phyloP scores from a whole-genome alignment of 345 rosid species.

The Boechera divaricarpa region DNA sequence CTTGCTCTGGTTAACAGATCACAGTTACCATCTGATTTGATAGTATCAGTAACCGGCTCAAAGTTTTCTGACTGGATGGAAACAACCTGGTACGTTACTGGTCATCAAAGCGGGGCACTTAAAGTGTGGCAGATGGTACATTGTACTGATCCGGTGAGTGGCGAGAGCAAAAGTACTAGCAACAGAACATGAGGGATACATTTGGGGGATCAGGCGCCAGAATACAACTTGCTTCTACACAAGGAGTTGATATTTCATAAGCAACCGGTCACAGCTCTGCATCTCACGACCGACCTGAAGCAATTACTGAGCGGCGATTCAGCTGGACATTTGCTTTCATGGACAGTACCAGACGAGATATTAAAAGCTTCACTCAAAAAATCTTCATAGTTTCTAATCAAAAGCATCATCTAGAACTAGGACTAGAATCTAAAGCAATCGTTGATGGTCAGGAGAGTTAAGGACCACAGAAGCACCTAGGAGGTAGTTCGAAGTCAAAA shows the following conservation, averaged over 20 bases:
- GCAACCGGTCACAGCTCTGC: constrained; percentile 80
- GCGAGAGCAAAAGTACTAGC: constrained; percentile 45
- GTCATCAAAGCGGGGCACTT: constrained; percentile 90
- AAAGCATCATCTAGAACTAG: constrained; percentile 27
- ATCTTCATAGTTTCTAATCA: constrained; percentile 31
- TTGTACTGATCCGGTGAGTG: constrained; percentile 54
- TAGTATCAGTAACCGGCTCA: constrained; percentile 76
- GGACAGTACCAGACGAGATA: constrained; percentile 79
- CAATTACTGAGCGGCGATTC: constrained; percentile 90
- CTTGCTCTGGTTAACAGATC: constrained; percentile 80
- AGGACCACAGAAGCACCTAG: background rate
- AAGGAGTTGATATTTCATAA: constrained; percentile 79
- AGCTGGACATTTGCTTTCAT: constrained; percentile 76
- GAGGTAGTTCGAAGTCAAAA: background rate
- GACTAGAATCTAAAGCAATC: constrained; percentile 18
- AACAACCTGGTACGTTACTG: constrained; percentile 86
- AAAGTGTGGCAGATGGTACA: constrained; percentile 93
- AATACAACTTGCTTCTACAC: constrained; percentile 74
- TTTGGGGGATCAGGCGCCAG: constrained; percentile 59
- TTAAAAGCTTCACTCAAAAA: constrained; percentile 57
- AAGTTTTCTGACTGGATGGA: constrained; percentile 86
- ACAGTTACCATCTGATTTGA: constrained; percentile 81
- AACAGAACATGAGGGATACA: constrained; percentile 51
- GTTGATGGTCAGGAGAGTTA: background rate
- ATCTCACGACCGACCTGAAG: constrained; percentile 72